phyloP scores from a whole-genome alignment of 2,329 filamentous ascomycete genomes.

The Aspergillus hortae region DNA sequence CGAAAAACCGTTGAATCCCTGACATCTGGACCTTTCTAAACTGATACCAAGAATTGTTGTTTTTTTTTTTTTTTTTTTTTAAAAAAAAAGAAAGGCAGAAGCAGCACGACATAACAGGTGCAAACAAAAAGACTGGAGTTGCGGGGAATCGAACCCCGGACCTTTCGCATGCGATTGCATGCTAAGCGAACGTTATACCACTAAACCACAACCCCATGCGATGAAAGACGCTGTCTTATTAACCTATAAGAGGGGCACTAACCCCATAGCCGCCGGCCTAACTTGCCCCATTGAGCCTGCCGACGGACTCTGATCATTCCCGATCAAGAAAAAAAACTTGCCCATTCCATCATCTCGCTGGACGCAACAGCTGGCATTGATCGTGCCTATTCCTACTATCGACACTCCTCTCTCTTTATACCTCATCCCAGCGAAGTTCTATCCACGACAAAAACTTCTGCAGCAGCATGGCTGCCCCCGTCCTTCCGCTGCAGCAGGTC shows the following conservation, averaged over 20 bases:
- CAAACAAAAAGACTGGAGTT: not conserved
- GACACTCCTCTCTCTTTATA: not conserved
- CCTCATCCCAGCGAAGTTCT: not conserved
- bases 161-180: not conserved
- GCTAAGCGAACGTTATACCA: conserved; percentile 1
- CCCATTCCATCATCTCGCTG: not conserved
- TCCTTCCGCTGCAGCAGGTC: conserved; percentile 73
- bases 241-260: not conserved
- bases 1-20: too few species aligned
- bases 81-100: not conserved
- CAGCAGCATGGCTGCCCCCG: conserved; percentile 73
- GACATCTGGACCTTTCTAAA: too few species aligned
- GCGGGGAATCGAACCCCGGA: conserved; percentile 1
- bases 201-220: not conserved
- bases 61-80: too few species aligned
- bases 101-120: not conserved
- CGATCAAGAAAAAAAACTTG: not conserved
- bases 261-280: not conserved
- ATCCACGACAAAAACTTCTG: not conserved
- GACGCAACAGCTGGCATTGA: not conserved
- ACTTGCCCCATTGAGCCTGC: not conserved
- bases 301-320: not conserved
- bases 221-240: not conserved
- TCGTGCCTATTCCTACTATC: not conserved
- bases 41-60: too few species aligned